Evolutionary conservation across 768 basidiomycete species (phyloP), one percentile per base, ranked within the genome.

Genomic region (Sarcomyxa edulis): DNA sequence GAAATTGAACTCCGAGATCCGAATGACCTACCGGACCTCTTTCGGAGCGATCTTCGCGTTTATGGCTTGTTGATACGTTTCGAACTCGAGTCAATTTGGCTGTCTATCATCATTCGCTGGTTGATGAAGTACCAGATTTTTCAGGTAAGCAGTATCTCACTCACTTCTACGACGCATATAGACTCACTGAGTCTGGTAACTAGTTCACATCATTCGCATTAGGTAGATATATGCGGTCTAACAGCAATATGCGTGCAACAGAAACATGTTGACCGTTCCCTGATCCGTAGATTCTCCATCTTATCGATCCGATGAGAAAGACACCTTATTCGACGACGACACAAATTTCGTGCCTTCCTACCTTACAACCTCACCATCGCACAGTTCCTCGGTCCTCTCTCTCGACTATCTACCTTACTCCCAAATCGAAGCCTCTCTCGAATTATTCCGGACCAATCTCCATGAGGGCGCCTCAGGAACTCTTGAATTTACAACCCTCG

Each of bases 1-100:
- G 31, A 48, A 9, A 45, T 77, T 10, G 77, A 78, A 48, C 37
- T 76, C 31, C 60, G 72, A 44, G 54, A 73, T 42, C 53, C 63
- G 29, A 37, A 50, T 37, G 65, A 71, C 43, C 49, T 77, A 9
- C 43, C 45, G 3, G 44, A 60, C 16, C 55, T 78, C 23, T 44
- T 75, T 32, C 51, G 43, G 21, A 53, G 56, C 3, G 54, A 58
- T 4, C 43, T 59, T 22, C 44, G 38, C 15, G 56, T 62, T 5
- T 58, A 71, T 38, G 67, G 65, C n/a, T 65, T 66, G 57, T 50
- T 45, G 5, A 42, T 76, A 30, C 31, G 38, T 30, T 26, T 74
- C 23, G 38, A 35, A n/a, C 31, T 64, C 2, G 62, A 61, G 33
- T 46, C 47, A 44, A 47, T 27, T 12, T 64, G 60, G 58, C 60